Evolutionary conservation across 2,329 filamentous ascomycete genomes (phyloP), one percentile per base, ranked within the genome.

Genomic region (Orbilia quercus): DNA sequence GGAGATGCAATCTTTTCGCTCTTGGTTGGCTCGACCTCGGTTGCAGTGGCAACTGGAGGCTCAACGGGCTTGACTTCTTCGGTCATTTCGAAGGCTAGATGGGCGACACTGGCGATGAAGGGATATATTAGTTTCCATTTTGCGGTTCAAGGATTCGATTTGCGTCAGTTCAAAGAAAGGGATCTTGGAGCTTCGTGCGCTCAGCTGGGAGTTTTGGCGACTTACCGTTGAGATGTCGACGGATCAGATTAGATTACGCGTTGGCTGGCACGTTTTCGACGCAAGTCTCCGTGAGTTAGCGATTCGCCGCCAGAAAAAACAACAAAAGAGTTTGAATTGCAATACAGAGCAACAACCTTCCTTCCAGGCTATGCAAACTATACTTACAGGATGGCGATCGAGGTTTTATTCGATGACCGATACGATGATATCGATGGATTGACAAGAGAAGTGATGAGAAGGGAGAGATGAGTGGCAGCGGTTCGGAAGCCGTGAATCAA

Each of bases 241-340:
- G 67, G 59, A 72, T 72, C 67, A 64, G 67, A 72, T 72, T 72
- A 72, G 67, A 72, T 72, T 72, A 72, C 51, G 67, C 59, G 67
- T 36, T 55, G 60, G 12, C n/a, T n/a, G n/a, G n/a, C n/a, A n/a
- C n/a, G 40, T 28, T 45, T n/a, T 31, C 28, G 47, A 57, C 57
- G 44, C 63, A 55, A 22, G 60, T 65, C 31, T 44, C 44, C 14
- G 42, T 31, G 4, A 16, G 54, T 67, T 53, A 67, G 63, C 53
- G 63, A 59, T 67, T 67, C 53, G 63, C 54, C 36, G 28, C 4
- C 4, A 31, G 28, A 31, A 31, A 31, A 31, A 9, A 31, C 4
- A 44, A 44, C 3, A 14, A n/a, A 44, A 44, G 5, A 44, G 4
- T 44, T 3, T 20, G 12, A n/a, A 44, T 44, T 44, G 40, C 40